Evolutionary conservation across 2,329 filamentous ascomycete species (phyloP), one percentile per base, ranked within the genome.

Genomic region (Clonostachys rosea): DNA sequence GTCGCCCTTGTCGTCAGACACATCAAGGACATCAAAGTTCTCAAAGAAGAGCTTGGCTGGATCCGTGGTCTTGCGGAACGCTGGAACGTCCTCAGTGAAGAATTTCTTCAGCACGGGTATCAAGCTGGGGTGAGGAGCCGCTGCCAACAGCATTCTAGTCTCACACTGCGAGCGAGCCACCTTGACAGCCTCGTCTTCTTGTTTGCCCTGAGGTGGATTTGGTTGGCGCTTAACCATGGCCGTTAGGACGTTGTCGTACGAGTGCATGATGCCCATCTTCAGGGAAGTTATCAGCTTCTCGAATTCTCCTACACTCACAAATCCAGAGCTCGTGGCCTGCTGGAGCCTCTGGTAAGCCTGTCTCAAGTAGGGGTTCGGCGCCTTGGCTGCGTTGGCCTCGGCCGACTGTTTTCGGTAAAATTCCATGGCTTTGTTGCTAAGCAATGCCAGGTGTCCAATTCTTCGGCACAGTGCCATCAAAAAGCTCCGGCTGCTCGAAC

Each of bases 401-500:
- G 70, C 69, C 13, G 72, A 66, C 44, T 73, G 63, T 44, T 60
- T 64, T 50, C 78, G 71, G 53, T 74, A 81, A 57, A 74, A 80
- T 5, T 71, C 68, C 11, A 75, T 72, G 3, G 78, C 75, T 40
- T 70, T 66, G 34, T 62, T 65, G 39, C 75, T 75, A 9, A 80
- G 63, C 5, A 53, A 54, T 46, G 83, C 74, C 53, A 87, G 68
- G 51, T 83, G 76, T 5, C 69, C 64, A 18, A 91, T 71, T 33
- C 84, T 79, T 39, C 82, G 82, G 61, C 82, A 87, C 43, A 83
- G 74, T 33, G 86, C 82, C 24, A 81, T 81, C 18, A 95, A 72
- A 52, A 92, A 86, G 17, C 82, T 81, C 12, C 90, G 81, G 11
- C 86, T 86, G 45, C 86, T 83, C 33, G 87, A 91, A 57, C 84